These are phyloP conservation scores for Psilocybe cyanescens DNA, from an alignment of 768 basidiomycete genomes.

Conservation along the genomic window DNA sequence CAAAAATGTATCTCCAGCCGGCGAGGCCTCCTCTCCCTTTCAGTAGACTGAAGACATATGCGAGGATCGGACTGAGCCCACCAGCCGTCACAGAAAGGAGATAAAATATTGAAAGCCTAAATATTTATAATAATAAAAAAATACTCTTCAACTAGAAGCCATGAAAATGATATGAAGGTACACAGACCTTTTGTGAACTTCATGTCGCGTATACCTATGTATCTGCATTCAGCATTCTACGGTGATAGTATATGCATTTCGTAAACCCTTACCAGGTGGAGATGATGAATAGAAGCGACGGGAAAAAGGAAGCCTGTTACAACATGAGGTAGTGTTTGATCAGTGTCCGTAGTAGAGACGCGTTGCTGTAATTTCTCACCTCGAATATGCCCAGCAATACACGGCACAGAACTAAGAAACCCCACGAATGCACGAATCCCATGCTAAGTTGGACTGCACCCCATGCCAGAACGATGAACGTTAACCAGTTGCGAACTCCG, in stretches of 20 bases:
- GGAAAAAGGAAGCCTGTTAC: slow-evolving; percentile 46
- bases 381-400: slow-evolving; percentile 50
- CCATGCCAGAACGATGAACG: slow-evolving; percentile 45
- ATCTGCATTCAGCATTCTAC: background rate
- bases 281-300: slow-evolving; percentile 48
- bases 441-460: slow-evolving; percentile 47
- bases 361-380: slow-evolving; percentile 24
- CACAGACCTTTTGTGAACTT: slow-evolving; percentile 46
- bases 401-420: slow-evolving; percentile 41
- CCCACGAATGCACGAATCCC: slow-evolving; percentile 48
- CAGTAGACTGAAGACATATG: slow-evolving; percentile 44
- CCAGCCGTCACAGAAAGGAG: slow-evolving; percentile 42
- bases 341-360: background rate
- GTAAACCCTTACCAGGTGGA: slow-evolving; percentile 41
- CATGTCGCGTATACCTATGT: slow-evolving; percentile 48
- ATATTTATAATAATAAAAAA: background rate
- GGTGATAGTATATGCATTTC: background rate
- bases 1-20: slow-evolving; percentile 58
- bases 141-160: slow-evolving; percentile 3
- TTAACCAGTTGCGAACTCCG: slow-evolving; percentile 48
- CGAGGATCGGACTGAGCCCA: slow-evolving; percentile 47
- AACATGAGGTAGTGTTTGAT: background rate
- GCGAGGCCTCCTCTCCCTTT: slow-evolving; percentile 41
- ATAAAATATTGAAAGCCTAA: slow-evolving; percentile 43
- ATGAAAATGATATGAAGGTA: background rate